Evolutionary conservation across 495 filamentous ascomycete species (phyloP).

Genomic region (Neurospora hispaniola): DNA sequence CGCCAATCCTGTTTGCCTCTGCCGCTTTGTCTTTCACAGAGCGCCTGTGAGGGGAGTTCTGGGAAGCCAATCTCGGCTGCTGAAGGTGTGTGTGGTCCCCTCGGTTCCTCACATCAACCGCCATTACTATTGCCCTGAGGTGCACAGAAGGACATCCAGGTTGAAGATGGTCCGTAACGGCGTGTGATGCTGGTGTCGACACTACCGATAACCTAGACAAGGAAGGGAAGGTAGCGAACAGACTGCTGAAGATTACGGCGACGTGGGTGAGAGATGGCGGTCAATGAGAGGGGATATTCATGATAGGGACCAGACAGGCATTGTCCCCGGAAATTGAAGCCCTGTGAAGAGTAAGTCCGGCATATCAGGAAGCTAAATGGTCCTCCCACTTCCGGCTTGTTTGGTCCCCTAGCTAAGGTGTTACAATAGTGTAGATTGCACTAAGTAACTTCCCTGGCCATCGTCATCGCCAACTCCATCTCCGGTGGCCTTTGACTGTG

Average conservation of each 20-base stretch:
- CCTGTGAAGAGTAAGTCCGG: neutral
- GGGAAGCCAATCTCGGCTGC: neutral
- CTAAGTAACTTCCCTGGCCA: neutral
- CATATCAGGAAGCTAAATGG: neutral
- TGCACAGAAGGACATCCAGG: neutral
- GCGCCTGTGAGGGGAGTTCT: neutral
- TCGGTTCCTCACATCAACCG: neutral
- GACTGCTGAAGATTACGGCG: neutral
- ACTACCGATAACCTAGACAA: neutral
- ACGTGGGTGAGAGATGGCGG: neutral
- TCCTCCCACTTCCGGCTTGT: neutral
- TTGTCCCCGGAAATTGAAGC: neutral
- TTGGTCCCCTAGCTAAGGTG: neutral
- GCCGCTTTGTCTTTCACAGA: neutral
- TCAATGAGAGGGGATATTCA: neutral
- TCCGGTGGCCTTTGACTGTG: neutral
- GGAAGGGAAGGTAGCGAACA: neutral
- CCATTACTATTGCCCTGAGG: neutral
- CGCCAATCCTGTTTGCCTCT: neutral
- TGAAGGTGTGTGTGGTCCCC: neutral
- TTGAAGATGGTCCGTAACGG: neutral
- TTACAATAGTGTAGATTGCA: neutral
- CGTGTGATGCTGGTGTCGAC: neutral
- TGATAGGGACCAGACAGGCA: neutral
- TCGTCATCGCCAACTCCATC: neutral